A percentile compares a stretch with the other conserved stretches of the same genome.
These are phyloP conservation scores for Glycine tomentella DNA, from an alignment of 306 rosid genomes.

Conservation along the genomic window DNA sequence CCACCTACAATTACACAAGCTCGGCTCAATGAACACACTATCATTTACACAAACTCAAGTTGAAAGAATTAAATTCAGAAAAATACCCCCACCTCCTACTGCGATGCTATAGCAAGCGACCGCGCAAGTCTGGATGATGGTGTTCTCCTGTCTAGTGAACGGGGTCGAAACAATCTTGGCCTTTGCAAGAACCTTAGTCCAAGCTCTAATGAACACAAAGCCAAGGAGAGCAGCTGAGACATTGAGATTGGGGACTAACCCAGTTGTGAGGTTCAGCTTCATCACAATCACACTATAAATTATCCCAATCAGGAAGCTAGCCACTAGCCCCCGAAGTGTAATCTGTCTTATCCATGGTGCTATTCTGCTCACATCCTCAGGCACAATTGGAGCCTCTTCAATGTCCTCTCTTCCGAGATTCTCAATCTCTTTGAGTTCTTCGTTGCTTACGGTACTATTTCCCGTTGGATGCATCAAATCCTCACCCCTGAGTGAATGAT, in stretches of 20 bases:
- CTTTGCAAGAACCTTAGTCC: conserved; percentile 80
- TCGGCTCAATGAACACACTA: conserved; percentile 14
- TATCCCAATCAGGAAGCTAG: conserved; percentile 74
- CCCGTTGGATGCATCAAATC: conserved; percentile 52
- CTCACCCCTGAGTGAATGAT: conserved; percentile 27
- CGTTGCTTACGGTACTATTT: conserved; percentile 23
- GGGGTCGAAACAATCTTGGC: conserved; percentile 84
- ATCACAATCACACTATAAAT: conserved; percentile 88
- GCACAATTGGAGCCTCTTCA: conserved; percentile 57
- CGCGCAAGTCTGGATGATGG: conserved; percentile 93
- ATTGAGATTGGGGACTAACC: conserved; percentile 92
- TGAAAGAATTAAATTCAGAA: background rate
- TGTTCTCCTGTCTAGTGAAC: conserved; percentile 93
- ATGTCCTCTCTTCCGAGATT: conserved; percentile 43
- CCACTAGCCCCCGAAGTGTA: conserved; percentile 77
- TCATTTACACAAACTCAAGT: background rate
- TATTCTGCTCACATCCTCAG: conserved; percentile 62
- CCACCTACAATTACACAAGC: conserved; percentile 71
- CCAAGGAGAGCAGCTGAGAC: conserved; percentile 98
- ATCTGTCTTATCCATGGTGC: conserved; percentile 81
- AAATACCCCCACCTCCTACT: conserved; percentile 74
- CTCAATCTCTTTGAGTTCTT: conserved; percentile 63
- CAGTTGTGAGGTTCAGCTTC: conserved; percentile 97
- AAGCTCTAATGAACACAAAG: conserved; percentile 78
- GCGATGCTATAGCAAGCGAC: conserved; percentile 97